phyloP scores from a whole-genome alignment of 2,329 filamentous ascomycete genomes.

The Stagonosporopsis rhizophila region DNA sequence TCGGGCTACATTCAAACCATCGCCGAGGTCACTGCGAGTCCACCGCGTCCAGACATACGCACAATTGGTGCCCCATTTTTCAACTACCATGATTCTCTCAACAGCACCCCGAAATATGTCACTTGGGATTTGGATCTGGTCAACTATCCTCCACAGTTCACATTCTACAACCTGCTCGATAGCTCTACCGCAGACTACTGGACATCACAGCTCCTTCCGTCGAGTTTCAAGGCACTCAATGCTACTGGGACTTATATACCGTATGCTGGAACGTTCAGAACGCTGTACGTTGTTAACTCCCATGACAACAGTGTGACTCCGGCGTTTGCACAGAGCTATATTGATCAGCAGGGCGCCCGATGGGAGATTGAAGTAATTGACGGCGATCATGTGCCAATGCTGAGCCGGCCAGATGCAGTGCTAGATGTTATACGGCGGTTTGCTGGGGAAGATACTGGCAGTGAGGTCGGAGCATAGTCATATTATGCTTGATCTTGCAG shows the following conservation, averaged over 20 bases:
- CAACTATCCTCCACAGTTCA: constrained; percentile 21
- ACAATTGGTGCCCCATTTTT: constrained; percentile 27
- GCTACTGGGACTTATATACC: constrained; percentile 34
- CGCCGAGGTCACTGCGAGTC: constrained; percentile 22
- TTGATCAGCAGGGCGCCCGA: constrained; percentile 28
- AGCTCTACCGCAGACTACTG: constrained; percentile 13
- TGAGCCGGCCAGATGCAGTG: constrained; percentile 33
- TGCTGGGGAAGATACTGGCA: background rate
- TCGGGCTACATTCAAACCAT: constrained; percentile 34
- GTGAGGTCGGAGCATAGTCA: too few relatives aligned
- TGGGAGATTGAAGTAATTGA: constrained; percentile 25
- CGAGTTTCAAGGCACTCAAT: constrained; percentile 30
- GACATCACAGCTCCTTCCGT: constrained; percentile 22
- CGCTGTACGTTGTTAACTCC: constrained; percentile 28
- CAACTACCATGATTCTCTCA: constrained; percentile 19
- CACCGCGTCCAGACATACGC: constrained; percentile 24
- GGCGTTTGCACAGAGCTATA: constrained; percentile 22
- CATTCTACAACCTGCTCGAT: constrained; percentile 37
- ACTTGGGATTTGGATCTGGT: constrained; percentile 22
- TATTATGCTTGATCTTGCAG: too few relatives aligned
- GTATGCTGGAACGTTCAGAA: constrained; percentile 33
- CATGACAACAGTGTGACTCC: constrained; percentile 32
- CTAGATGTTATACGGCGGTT: constrained; percentile 25
- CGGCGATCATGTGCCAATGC: constrained; percentile 33
- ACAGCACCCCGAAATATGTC: constrained; percentile 14